Evolutionary conservation across 495 filamentous ascomycete genomes (phyloP), one percentile per base, ranked within the genome.

Genomic region (Tetracladium setigerum): DNA sequence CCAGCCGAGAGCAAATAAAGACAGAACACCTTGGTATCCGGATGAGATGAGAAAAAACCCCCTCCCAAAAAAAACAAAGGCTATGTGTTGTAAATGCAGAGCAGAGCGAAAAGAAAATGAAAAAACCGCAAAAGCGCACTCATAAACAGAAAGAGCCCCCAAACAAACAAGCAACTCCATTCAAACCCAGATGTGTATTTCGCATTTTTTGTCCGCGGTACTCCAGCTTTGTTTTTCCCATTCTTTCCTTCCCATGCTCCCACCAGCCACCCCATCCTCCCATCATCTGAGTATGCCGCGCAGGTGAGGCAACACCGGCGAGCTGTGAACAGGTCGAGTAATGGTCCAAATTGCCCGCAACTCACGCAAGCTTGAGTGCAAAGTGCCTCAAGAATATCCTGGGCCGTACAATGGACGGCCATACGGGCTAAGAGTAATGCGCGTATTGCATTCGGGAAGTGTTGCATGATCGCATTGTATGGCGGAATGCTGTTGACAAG

Each of bases 331-430:
- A 46, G 2, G 33, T 46, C 44, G 31, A 46, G 44, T 30, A 46
- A 46, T 46, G 44, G 44, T 14, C 44, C 44, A 46, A 38, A 37
- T 37, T 46, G 30, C 37, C 44, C 44, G 19, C 44, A 46, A 37
- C 44, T 2, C 12, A 46, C 40, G 22, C 30, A 46, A 18, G 44
- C 33, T 46, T 46, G 30, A 4, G 44, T 46, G 44, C 44, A 46
- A 18, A 46, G 44, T 37, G 44, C 44, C n/a, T 46, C 13, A 31
- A 46, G 37, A 46, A 46, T 46, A 37, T 46, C 44, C 16, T 41
- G 38, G 38, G 38, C 38, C 12, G 38, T 41, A 41, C 4, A 41
- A 18, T 41, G 38, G 38, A 41, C n/a, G 16, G 38, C 38, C 38
- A 24, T 41, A 24, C 4, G 38, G 4, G 38, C 16, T n/a, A n/a